These are phyloP conservation scores for Aphanomyces astaci DNA, from an alignment of 352 stramenopile species.

Conservation along the genomic window DNA sequence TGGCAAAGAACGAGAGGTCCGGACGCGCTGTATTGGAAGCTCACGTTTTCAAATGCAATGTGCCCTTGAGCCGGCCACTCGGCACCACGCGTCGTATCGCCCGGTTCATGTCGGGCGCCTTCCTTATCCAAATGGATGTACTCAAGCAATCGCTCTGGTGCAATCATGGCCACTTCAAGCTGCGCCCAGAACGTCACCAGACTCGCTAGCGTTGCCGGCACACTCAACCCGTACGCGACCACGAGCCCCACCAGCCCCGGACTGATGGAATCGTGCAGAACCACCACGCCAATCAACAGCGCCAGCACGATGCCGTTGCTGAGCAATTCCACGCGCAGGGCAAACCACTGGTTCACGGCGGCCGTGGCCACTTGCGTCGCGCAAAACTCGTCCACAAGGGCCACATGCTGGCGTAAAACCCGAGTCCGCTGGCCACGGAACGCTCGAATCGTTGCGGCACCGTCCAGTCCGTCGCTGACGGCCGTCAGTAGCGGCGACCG, in stretches of 20 bases:
- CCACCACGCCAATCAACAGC: conserved; percentile 26
- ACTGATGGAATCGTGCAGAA: conserved; percentile 1
- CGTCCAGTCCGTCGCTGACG: background rate
- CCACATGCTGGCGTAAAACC: background rate
- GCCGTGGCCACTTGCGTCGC: conserved; percentile 29
- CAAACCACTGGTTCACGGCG: conserved; percentile 35
- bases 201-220: background rate
- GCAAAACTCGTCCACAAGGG: background rate
- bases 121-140: background rate
- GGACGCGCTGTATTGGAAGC: conserved; percentile 80
- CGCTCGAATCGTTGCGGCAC: background rate
- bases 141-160: background rate
- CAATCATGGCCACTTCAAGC: background rate
- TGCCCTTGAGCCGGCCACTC: background rate
- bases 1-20: conserved; percentile 56
- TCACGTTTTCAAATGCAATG: conserved; percentile 86
- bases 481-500: background rate
- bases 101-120: too few relatives aligned
- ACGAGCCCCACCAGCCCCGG: conserved; percentile 8
- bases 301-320: conserved; percentile 30
- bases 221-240: conserved; percentile 7
- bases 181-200: background rate
- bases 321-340: conserved; percentile 40
- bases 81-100: too few relatives aligned
- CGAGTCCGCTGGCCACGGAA: conserved; percentile 11